Percentiles rank a stretch among this genome's conserved stretches.
Evolutionary conservation across 2,329 filamentous ascomycete species (phyloP).

Genomic region (Claviceps quebecensis): DNA sequence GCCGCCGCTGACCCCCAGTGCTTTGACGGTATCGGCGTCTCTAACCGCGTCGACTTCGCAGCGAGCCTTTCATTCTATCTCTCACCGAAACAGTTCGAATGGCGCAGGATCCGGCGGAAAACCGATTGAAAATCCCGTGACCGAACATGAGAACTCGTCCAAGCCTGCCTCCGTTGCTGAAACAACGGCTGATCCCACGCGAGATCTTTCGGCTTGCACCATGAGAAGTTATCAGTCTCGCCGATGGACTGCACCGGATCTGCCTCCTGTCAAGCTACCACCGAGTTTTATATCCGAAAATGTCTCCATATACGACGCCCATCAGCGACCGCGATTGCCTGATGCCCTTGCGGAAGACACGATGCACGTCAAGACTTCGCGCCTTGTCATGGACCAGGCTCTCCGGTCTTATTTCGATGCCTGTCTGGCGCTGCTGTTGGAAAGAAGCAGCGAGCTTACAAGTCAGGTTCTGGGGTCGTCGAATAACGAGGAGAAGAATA

Average conservation of each 20-base stretch:
- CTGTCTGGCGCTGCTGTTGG: constrained; percentile 12
- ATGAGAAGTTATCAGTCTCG: constrained; percentile 19
- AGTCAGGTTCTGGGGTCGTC: constrained; percentile 7
- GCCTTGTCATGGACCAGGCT: constrained; percentile 14
- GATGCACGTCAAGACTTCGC: constrained; percentile 17
- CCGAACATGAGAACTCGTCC: constrained; percentile 14
- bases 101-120: constrained; percentile 13
- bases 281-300: constrained; percentile 40
- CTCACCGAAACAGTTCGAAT: constrained; percentile 8
- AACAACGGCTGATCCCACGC: constrained; percentile 13
- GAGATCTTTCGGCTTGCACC: constrained; percentile 12
- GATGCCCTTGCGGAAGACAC: constrained; percentile 19
- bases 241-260: constrained; percentile 21
- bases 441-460: constrained; percentile 9
- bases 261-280: constrained; percentile 42
- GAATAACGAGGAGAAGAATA: constrained; percentile 2
- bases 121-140: constrained; percentile 14
- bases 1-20: constrained; percentile 15
- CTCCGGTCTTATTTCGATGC: constrained; percentile 20
- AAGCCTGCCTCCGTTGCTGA: constrained; percentile 17
- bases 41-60: constrained; percentile 7
- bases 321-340: constrained; percentile 16
- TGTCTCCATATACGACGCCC: constrained; percentile 22
- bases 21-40: constrained; percentile 12
- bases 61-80: constrained; percentile 12